Percentiles rank a stretch among this genome's conserved stretches.
phyloP scores from a whole-genome alignment of 2,329 filamentous ascomycete species.

The Colletotrichum trifolii region DNA sequence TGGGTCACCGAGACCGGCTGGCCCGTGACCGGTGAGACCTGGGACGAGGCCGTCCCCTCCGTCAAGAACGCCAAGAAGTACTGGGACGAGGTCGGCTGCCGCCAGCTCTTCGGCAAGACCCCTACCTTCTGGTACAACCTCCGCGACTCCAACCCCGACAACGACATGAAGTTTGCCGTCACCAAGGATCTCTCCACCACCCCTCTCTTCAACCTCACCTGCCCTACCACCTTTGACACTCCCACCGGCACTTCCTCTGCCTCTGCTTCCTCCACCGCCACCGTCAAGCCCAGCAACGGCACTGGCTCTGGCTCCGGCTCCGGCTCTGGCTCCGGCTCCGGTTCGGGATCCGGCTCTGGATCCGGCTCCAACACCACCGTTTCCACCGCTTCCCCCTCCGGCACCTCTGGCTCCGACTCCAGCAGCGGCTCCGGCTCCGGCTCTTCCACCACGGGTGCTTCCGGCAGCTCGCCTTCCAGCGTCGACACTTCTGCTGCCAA shows the following conservation, averaged over 20 bases:
- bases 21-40: constrained; percentile 65
- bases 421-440: constrained; percentile 36
- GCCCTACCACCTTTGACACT: constrained; percentile 56
- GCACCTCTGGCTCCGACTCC: constrained; percentile 27
- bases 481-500: constrained; percentile 25
- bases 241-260: constrained; percentile 41
- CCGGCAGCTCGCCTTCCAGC: constrained; percentile 21
- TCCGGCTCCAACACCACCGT: constrained; percentile 38
- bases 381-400: constrained; percentile 32
- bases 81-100: constrained; percentile 72
- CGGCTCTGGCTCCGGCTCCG: constrained; percentile 34
- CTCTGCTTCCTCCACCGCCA: constrained; percentile 36
- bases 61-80: constrained; percentile 70
- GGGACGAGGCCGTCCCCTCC: constrained; percentile 65
- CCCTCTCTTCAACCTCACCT: constrained; percentile 64
- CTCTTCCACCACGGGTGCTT: constrained; percentile 16
- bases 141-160: constrained; percentile 69
- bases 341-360: constrained; percentile 19
- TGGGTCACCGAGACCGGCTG: constrained; percentile 76
- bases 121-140: constrained; percentile 72
- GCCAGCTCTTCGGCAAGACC: constrained; percentile 63
- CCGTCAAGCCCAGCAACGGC: constrained; percentile 35
- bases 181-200: constrained; percentile 63
- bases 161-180: constrained; percentile 68
- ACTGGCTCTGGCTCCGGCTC: constrained; percentile 9